These are phyloP conservation scores for Mycena alexandri DNA, from an alignment of 768 basidiomycete genomes.

Conservation along the genomic window DNA sequence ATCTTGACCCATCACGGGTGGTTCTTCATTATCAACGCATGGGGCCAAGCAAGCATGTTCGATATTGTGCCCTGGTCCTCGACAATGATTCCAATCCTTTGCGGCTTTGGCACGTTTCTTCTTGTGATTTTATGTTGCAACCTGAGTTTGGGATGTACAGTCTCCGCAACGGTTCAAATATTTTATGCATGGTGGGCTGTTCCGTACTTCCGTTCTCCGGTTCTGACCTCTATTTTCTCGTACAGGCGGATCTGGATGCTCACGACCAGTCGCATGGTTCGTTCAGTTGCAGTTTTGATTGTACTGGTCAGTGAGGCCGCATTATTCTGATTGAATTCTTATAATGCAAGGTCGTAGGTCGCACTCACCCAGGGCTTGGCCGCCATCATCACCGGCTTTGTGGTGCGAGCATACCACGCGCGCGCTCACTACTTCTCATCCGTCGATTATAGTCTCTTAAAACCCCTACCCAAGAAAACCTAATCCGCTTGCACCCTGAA, in stretches of 20 bases:
- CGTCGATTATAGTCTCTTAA: neutral
- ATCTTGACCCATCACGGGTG: too few relatives aligned
- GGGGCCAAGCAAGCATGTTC: too few relatives aligned
- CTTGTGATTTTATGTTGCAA: too few relatives aligned
- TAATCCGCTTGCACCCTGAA: conserved; percentile 15
- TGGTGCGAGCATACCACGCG: neutral
- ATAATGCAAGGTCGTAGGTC: neutral
- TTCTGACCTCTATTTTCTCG: neutral
- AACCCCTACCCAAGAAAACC: neutral
- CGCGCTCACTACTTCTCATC: neutral
- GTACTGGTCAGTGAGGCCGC: neutral
- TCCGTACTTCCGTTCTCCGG: too few relatives aligned
- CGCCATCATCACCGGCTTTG: neutral
- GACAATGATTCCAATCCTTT: too few relatives aligned
- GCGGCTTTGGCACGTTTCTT: too few relatives aligned
- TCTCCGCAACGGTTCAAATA: conserved; percentile 2
- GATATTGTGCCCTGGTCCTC: too few relatives aligned
- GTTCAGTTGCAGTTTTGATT: conserved; percentile 6
- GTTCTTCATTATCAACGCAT: too few relatives aligned
- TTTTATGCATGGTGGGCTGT: conserved; percentile 15
- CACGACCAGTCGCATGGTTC: neutral
- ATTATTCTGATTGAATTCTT: neutral
- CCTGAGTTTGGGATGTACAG: neutral
- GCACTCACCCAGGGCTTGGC: conserved; percentile 7
- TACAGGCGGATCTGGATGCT: conserved; percentile 22